phyloP scores from a whole-genome alignment of 148 eudicot genomes.

The Rhododendron ferrugineum region DNA sequence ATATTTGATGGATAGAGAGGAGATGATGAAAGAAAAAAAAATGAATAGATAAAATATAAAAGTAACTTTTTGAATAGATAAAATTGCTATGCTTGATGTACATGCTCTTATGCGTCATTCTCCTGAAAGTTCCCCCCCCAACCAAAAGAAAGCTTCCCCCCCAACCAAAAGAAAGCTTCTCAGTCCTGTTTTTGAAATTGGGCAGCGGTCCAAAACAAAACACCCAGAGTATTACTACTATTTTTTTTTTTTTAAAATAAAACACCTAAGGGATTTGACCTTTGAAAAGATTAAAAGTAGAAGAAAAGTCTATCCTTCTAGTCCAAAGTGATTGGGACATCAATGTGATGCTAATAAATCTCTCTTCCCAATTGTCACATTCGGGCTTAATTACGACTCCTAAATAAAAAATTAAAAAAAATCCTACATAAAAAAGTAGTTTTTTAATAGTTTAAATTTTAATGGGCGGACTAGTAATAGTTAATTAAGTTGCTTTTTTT shows the following conservation, averaged over 20 bases:
- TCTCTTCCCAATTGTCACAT: neutral
- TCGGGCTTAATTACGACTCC: neutral
- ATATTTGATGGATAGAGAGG: no score
- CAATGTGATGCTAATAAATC: neutral
- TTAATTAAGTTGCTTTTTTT: no score
- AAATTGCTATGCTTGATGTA: no score
- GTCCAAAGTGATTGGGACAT: conserved; percentile 1
- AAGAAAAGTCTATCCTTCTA: neutral
- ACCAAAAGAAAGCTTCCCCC: no score
- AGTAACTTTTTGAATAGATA: no score
- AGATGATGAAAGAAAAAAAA: no score
- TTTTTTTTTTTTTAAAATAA: neutral
- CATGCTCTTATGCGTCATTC: no score
- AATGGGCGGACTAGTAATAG: no score
- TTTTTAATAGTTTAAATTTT: no score
- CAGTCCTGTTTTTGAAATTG: neutral
- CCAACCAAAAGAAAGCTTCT: neutral
- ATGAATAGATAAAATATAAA: no score
- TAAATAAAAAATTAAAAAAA: neutral
- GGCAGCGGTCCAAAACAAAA: neutral
- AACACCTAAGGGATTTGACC: neutral
- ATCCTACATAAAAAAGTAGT: no score
- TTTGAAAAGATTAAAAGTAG: neutral
- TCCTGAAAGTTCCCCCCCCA: neutral
- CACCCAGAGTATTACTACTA: neutral